phyloP scores from a whole-genome alignment of 805 yeast species.

The Tanozyma kutaoensis region DNA sequence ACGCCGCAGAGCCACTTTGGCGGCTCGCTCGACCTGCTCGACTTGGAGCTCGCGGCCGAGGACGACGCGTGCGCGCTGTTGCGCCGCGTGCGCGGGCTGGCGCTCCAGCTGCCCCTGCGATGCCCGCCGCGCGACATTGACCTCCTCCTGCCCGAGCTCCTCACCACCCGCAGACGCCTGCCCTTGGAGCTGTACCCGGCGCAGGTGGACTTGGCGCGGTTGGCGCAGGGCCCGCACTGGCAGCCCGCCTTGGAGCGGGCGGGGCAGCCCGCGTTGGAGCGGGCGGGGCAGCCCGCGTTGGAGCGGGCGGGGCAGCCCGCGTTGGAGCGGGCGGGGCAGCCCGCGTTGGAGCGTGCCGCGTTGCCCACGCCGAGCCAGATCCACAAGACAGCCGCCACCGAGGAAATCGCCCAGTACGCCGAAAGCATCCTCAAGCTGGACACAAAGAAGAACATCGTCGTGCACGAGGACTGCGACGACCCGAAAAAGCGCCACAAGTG shows the following conservation, averaged over 20 bases:
- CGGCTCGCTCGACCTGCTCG: no score
- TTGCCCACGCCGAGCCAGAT: constrained; percentile 6
- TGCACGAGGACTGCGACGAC: constrained; percentile 19
- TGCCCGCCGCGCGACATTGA: no score
- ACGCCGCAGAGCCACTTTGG: no score
- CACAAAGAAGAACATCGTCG: constrained; percentile 8
- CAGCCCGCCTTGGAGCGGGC: background rate
- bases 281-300: background rate
- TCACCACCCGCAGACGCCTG: constrained; percentile 4
- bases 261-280: background rate
- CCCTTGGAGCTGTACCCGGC: constrained; percentile 31
- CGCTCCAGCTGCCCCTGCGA: no score
- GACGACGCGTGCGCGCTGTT: no score
- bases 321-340: background rate
- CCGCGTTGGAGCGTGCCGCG: background rate
- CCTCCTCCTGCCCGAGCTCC: constrained; percentile 6
- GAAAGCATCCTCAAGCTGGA: constrained; percentile 9
- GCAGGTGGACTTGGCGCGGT: constrained; percentile 34
- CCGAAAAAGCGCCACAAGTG: constrained; percentile 50
- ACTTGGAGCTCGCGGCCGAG: no score
- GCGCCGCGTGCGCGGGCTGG: no score
- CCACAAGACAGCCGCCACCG: constrained; percentile 7
- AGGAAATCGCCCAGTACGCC: constrained; percentile 9
- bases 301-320: background rate
- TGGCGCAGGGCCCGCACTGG: background rate